These are phyloP conservation scores for Boletus rufocinnamomeus DNA, from an alignment of 768 basidiomycete genomes.

Conservation along the genomic window DNA sequence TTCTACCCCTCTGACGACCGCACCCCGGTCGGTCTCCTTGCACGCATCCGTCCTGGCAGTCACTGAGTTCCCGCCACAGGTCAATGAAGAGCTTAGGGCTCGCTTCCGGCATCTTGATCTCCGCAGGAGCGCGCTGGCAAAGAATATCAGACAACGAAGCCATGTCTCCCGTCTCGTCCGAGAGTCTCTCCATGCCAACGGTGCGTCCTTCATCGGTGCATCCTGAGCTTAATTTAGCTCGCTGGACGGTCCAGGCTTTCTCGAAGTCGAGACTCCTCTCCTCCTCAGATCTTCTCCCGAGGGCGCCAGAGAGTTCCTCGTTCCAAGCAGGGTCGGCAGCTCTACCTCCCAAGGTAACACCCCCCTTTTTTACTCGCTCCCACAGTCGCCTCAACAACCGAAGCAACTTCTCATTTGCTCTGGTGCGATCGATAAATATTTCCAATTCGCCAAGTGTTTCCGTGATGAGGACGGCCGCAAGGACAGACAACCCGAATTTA, in stretches of 20 bases:
- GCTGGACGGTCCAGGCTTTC: conserved; percentile 59
- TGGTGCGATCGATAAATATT: conserved; percentile 87
- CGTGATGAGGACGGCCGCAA: conserved; percentile 94
- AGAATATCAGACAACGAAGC: conserved; percentile 81
- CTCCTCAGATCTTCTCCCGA: conserved; percentile 91
- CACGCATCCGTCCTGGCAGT: neutral
- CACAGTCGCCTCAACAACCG: conserved; percentile 95
- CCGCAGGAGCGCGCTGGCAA: conserved; percentile 67
- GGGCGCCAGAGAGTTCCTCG: conserved; percentile 92
- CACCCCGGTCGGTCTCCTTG: conserved; percentile 59
- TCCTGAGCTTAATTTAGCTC: conserved; percentile 11
- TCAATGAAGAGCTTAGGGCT: conserved; percentile 83
- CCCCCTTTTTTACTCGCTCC: conserved; percentile 79
- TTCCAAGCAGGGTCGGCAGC: conserved; percentile 65
- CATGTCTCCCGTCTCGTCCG: conserved; percentile 79
- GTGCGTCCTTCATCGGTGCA: conserved; percentile 41
- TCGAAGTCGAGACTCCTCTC: conserved; percentile 92
- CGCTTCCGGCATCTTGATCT: conserved; percentile 90
- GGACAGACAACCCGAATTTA: conserved; percentile 96
- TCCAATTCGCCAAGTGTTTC: conserved; percentile 92
- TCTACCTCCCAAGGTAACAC: conserved; percentile 29
- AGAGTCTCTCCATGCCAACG: conserved; percentile 68
- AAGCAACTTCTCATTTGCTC: conserved; percentile 93
- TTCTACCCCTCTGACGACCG: conserved; percentile 80
- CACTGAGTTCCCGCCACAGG: conserved; percentile 42